Percentiles rank a stretch among this genome's conserved stretches.
Conservation (phyloP, 2,329 filamentous ascomycete genomes). For the Biscogniauxia marginata region DNA sequence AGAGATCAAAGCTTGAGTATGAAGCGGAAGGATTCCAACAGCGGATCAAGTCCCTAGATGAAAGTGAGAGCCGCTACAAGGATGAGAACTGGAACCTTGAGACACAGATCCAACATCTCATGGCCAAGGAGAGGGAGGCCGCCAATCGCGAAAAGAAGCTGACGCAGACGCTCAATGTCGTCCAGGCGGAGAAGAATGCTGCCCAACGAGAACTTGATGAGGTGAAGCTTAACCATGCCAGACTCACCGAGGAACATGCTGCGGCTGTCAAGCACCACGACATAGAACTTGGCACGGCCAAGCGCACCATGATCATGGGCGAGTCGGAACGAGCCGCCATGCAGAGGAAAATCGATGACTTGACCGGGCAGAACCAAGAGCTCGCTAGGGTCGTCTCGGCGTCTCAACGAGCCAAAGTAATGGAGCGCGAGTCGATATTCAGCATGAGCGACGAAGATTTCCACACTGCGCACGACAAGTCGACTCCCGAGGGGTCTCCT, state of each 20-base stretch:
- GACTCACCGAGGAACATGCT: conserved; percentile 77
- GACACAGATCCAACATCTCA: conserved; percentile 83
- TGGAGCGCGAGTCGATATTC: conserved; percentile 62
- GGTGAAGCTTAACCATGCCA: conserved; percentile 75
- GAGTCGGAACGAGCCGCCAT: conserved; percentile 77
- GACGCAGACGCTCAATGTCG: conserved; percentile 65
- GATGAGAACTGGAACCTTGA: conserved; percentile 99
- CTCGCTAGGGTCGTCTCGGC: conserved; percentile 76
- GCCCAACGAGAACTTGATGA: conserved; percentile 89
- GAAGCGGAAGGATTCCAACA: conserved; percentile 79
- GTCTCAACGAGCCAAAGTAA: conserved; percentile 64
- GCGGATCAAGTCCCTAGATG: conserved; percentile 78
- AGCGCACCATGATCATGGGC: conserved; percentile 73
- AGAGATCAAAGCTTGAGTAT: conserved; percentile 77
- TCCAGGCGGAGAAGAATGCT: conserved; percentile 72
- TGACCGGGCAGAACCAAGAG: conserved; percentile 87
- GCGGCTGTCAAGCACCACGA: conserved; percentile 77
- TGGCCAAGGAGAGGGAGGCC: conserved; percentile 70
- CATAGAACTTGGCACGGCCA: conserved; percentile 79
- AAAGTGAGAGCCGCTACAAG: conserved; percentile 94
- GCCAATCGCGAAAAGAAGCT: conserved; percentile 82
- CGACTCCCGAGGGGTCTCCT: conserved; percentile 85
- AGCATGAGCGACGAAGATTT: conserved; percentile 62
- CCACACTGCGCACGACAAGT: conserved; percentile 64
- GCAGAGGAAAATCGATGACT: conserved; percentile 82